Base-by-base conservation (phyloP, 2,329 filamentous ascomycete species). In the Reticulascus tulasneorum region DNA sequence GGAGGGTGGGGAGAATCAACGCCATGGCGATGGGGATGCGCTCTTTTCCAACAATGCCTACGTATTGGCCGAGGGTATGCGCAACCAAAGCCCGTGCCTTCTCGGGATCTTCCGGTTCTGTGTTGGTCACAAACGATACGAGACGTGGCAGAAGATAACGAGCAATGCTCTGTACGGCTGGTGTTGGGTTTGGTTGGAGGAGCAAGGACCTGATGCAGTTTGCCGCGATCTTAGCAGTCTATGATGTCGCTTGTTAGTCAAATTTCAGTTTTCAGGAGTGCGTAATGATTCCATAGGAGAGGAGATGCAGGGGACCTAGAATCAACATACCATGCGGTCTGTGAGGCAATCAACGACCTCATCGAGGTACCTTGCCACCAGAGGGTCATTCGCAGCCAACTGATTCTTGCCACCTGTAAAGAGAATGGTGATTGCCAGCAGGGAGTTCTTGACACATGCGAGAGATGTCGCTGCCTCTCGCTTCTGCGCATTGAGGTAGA, bases 201-300 rank as follows among this genome's bases (percentile, higher is more conserved):
- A 97, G 71, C 7, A 97, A 74, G 7, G 89, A 93, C 38, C 90
- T 81, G 47, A 91, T 79, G 60, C 93, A 98, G 53, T 88, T 89
- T 43, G 88, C 85, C 2, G 93, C 89, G 37, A 96, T 90, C 53
- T 86, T 94, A 36, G 86, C 84, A 2, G 87, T 91, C 78, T 84
- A 35, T 21, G 29, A 15, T 23, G 13, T 11, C 10, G 11, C 30
- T 16, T 13, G 38, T 46, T 27, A 46, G 44, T 33, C 27, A 25
- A 19, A 24, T 35, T 20, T 35, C 16, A n/a, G 15, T 15, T 27
- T 11, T 16, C 13, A 22, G 9, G 15, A 13, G 13, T 24, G n/a
- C 22, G 26, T 28, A 23, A n/a, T n/a, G n/a, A n/a, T n/a, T n/a
- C n/a, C n/a, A 27, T 10, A 18, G 15, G 13, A 20, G 23, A 23